Evolutionary conservation across 805 yeast genomes (phyloP).

Genomic region (Saturnispora gosingensis): DNA sequence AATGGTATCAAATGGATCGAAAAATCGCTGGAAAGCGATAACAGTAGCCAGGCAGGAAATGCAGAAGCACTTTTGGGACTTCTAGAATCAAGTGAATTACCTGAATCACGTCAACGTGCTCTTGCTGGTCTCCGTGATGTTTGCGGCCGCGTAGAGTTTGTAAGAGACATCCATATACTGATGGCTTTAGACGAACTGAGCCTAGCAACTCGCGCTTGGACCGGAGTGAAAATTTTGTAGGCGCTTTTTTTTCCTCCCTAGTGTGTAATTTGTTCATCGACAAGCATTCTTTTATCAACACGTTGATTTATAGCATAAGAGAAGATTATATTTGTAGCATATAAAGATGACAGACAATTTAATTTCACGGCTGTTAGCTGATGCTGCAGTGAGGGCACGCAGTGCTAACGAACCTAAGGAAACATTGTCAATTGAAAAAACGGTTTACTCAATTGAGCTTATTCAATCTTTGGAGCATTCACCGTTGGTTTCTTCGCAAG

Average conservation of each 20-base stretch:
- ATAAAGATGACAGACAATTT: constrained; percentile 15
- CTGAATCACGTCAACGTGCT: constrained; percentile 1
- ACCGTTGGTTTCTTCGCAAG: constrained; percentile 7
- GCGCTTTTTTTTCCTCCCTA: background rate
- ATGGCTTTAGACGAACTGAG: constrained; percentile 3
- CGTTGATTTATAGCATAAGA: background rate
- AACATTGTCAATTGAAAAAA: background rate
- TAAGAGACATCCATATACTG: constrained; percentile 1
- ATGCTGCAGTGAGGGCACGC: constrained; percentile 28
- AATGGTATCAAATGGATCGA: background rate
- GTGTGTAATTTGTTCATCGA: background rate
- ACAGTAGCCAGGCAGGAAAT: background rate
- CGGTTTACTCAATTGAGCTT: constrained; percentile 3
- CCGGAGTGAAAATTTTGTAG: constrained; percentile 8
- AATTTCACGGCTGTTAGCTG: constrained; percentile 24
- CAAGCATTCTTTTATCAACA: background rate
- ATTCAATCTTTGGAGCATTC: constrained; percentile 5
- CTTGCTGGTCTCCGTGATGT: background rate
- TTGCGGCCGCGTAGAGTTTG: background rate
- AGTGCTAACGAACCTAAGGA: constrained; percentile 11
- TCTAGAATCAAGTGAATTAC: background rate
- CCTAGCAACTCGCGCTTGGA: constrained; percentile 7
- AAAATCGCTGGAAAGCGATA: constrained; percentile 1
- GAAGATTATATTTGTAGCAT: background rate
- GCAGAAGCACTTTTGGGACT: constrained; percentile 8